Evolutionary conservation across 2,329 filamentous ascomycete species (phyloP), one percentile per base, ranked within the genome.

Genomic region (Pseudogymnoascus sp.): DNA sequence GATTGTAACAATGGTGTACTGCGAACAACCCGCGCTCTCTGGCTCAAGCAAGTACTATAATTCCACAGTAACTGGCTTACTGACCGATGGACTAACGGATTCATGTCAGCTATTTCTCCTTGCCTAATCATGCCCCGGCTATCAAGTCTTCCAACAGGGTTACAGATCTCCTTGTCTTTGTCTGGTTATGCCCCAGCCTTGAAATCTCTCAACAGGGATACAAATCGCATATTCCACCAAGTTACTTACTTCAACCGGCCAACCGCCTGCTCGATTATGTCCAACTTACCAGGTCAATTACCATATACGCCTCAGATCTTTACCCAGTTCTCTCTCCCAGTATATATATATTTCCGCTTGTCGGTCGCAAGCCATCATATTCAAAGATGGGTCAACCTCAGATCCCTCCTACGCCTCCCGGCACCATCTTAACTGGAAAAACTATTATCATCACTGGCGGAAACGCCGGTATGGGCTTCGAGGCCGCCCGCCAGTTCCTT

Each of bases 391-490:
- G 38, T 19, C 38, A 40, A 40, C 38, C n/a, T 40, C 38, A 40
- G 9, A 40, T 40, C n/a, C 38, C 38, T 17, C 38, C n/a, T 19
- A 40, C 38, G 4, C n/a, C 37, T 15, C 37, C 37, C n/a, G n/a
- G 37, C n/a, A 64, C 65, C 26, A 63, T 15, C 37, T 67, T 79
- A 13, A 67, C 71, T 1, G 72, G 73, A 1, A 71, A 78, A 63
- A 76, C 75, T 0, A 79, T 77, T 50, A 77, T 83, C 44, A 70
- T 83, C 26, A 82, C 80, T 0, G 82, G 81, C 2, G 69, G 73
- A 23, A 83, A 81, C 64, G 71, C 68, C 1, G 81, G 82, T 0
- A 70, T 84, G 0, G 81, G 82, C 0, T 73, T 78, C 13, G 76
- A 78, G 61, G 67, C 75, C 1, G 70, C 75, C 7, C 68, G 70